Evolutionary conservation across 2,329 filamentous ascomycete genomes (phyloP).

Genomic region (Raffaelea albimanens): DNA sequence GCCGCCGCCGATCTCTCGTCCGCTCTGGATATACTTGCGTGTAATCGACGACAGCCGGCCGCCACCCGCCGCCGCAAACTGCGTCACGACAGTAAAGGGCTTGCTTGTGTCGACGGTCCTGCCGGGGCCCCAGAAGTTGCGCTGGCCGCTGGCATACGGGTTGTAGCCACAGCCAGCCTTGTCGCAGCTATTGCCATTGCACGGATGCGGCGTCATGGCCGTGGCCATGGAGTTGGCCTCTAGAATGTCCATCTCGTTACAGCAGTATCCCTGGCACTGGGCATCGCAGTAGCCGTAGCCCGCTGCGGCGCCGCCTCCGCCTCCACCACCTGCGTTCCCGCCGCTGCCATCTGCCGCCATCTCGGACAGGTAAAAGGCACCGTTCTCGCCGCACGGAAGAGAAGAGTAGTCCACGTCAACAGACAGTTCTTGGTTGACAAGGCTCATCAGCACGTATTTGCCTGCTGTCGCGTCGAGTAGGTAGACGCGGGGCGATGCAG

Average conservation of each 20-base stretch:
- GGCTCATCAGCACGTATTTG: no score
- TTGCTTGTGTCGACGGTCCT: slow-evolving; percentile 36
- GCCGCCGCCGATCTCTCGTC: no score
- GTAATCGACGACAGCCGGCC: no score
- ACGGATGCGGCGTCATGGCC: slow-evolving; percentile 38
- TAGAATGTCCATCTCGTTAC: slow-evolving; percentile 47
- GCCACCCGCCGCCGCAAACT: no score
- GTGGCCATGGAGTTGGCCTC: slow-evolving; percentile 39
- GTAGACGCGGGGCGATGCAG: no score
- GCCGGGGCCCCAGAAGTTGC: slow-evolving; percentile 18
- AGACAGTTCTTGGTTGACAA: no score
- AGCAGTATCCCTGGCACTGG: slow-evolving; percentile 39
- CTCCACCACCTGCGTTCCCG: no score
- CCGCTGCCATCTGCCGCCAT: slow-evolving; percentile 50
- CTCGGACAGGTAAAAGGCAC: slow-evolving; percentile 50
- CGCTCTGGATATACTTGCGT: no score
- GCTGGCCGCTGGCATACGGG: slow-evolving; percentile 21
- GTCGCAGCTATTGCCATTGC: slow-evolving; percentile 32
- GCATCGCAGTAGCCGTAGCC: slow-evolving; percentile 57
- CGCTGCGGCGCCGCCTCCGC: slow-evolving; percentile 50
- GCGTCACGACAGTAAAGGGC: no score
- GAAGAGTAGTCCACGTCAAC: no score
- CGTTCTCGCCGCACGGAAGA: slow-evolving; percentile 54
- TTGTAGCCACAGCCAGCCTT: slow-evolving; percentile 27
- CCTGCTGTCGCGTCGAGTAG: no score